Conservation (phyloP, 371 early-diverging fungal genomes). For the Dentiscutata heterogama region DNA sequence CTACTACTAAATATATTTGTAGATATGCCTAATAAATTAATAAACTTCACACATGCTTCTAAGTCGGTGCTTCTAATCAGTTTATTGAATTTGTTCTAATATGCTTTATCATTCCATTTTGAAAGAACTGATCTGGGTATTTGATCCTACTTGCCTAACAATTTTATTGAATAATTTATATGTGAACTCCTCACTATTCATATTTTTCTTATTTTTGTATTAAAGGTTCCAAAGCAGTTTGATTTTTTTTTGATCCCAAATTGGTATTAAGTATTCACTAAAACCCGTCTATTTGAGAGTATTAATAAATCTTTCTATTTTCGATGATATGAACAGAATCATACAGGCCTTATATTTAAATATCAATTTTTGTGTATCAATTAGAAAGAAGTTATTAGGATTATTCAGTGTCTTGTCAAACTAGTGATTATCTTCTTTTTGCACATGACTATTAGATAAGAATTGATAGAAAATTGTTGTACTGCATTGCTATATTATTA, state of each 20-base stretch:
- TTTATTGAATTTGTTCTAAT: neutral
- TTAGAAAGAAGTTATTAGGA: neutral
- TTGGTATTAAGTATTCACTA: slow-evolving; percentile 21
- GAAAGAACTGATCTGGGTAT: slow-evolving; percentile 26
- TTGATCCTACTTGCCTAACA: slow-evolving; percentile 12
- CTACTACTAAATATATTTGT: neutral
- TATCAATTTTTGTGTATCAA: slow-evolving; percentile 14
- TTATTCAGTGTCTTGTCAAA: neutral
- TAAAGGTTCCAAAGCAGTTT: neutral
- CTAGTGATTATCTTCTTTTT: neutral
- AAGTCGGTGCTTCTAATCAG: neutral
- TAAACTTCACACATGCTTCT: slow-evolving; percentile 5
- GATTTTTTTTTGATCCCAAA: slow-evolving; percentile 24
- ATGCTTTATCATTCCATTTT: slow-evolving; percentile 24
- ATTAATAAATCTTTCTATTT: slow-evolving; percentile 16
- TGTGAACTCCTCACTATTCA: slow-evolving; percentile 1
- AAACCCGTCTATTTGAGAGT: slow-evolving; percentile 25
- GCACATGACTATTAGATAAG: slow-evolving; percentile 1
- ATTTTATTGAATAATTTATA: neutral
- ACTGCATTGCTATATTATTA: slow-evolving; percentile 8
- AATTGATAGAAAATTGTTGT: slow-evolving; percentile 33
- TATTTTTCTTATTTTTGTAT: slow-evolving; percentile 33
- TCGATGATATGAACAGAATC: slow-evolving; percentile 11
- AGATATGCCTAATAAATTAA: neutral
- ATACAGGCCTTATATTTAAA: slow-evolving; percentile 23